Evolutionary conservation across 805 yeast species (phyloP), one percentile per base, ranked within the genome.

Genomic region (Candida nonsorbophila): DNA sequence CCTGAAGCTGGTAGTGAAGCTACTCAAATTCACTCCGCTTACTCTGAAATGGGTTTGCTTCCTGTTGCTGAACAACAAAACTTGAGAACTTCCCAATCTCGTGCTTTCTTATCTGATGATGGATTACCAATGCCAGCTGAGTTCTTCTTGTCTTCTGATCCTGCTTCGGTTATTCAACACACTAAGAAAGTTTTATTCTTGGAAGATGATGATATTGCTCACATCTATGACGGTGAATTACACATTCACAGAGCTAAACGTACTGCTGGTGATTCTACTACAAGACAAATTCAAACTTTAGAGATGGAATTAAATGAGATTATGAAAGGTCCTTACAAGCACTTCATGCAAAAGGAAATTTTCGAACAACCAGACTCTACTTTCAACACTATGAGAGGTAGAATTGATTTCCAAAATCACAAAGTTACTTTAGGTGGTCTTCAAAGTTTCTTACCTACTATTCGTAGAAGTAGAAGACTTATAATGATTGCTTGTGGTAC

Each of bases 401-500:
- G 99, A 70, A 72, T 92, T 38, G 97, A 92, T 61, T 92, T 92
- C 52, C 87, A 79, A 25, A 79, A 79, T 55, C 70, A 72, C 46
- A 67, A 63, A 24, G 82, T 92, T 44, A 83, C 74, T 42, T 71
- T 92, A 37, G 98, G 98, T 51, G 99, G 99, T 22, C 72, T 92
- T 50, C 77, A 82, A 45, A 71, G 82, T 10, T 84, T 79, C 73
- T 68, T 92, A 40, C 78, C 92, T 16, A 84, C 92, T 25, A 84
- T 92, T 40, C 77, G 97, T 64, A 78, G 96, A 52, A 87, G 96
- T 47, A 79, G 97, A 64, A 78, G 98, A 62, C 74, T 92, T 48
- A 84, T 88, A 36, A 92, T 92, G 97, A 84, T 92, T 64, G 99
- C 98, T 2, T 92, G 99, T 67, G 99, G 99, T 67, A 92, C 99